Conservation (phyloP, 1,284 basidiomycete species). For the Afroboletus lepidellus region DNA sequence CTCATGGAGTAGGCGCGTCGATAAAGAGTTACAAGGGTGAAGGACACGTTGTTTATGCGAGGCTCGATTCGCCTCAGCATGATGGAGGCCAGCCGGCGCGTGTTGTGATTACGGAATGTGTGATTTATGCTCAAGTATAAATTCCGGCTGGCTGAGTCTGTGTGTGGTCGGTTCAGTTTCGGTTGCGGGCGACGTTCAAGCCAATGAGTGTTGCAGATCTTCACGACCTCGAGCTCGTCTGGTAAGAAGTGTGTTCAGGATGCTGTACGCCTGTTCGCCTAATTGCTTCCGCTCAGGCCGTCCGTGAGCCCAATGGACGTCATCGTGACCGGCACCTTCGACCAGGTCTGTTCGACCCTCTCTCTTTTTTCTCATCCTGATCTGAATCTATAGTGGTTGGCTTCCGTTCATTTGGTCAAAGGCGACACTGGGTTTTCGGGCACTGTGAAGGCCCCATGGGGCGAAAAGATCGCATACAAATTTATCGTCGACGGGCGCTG, state of each 20-base stretch:
- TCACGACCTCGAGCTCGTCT: conserved; percentile 47
- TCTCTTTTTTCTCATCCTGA: conserved; percentile 6
- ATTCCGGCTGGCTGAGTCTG: conserved; percentile 7
- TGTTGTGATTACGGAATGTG: conserved; percentile 29
- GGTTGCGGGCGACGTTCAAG: conserved; percentile 22
- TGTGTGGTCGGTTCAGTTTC: conserved; percentile 12
- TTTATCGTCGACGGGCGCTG: conserved; percentile 77
- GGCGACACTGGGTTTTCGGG: conserved; percentile 56
- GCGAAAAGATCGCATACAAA: conserved; percentile 66
- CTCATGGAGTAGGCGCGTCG: conserved; percentile 14
- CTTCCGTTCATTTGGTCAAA: conserved; percentile 54
- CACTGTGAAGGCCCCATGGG: conserved; percentile 59
- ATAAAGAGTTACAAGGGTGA: no score
- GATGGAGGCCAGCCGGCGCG: conserved; percentile 10
- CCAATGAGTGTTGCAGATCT: conserved; percentile 38
- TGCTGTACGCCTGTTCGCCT: conserved; percentile 2
- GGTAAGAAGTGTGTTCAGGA: conserved; percentile 36
- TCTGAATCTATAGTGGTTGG: conserved; percentile 56
- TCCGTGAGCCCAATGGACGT: conserved; percentile 55
- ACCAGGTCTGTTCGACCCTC: conserved; percentile 54
- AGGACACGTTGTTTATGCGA: conserved; percentile 18
- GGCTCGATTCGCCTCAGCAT: conserved; percentile 1
- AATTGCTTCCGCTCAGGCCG: conserved; percentile 36
- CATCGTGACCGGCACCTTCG: conserved; percentile 74
- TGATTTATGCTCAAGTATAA: conserved; percentile 19